Base-by-base conservation (phyloP, 164 flowering plant species). In the Berberis vulgaris region DNA sequence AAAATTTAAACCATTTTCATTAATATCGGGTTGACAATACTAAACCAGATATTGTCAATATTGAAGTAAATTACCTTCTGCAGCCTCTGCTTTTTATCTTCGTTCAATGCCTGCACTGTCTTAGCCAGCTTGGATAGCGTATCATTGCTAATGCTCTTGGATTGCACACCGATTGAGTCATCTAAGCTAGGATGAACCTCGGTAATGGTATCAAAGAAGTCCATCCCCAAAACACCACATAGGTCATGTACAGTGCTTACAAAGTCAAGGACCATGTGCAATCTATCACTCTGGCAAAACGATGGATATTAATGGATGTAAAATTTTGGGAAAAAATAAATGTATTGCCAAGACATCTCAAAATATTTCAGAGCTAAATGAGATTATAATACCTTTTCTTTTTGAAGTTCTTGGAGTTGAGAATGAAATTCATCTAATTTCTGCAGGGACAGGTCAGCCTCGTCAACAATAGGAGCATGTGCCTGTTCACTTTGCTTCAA, bases 351-450 rank as follows among this genome's bases (percentile, higher is more conserved):
- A 26, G 26, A 26, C 26, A 26, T 26, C 38, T 3, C 13, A 4
- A 60, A 60, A 43, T 43, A 41, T 12, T 57, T 8, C 0, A 55
- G n/a, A 62, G 11, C 46, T 40, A 62, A 49, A 9, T 4, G 12
- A 42, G 41, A 56, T 1, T 9, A 57, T 40, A 26, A 5, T 58
- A 94, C 99, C 97, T 94, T 94, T 73, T 94, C 97, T 59, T 83
- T 89, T 58, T 94, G 95, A 74, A 94, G 97, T 57, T 91, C 93
- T 72, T 85, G 89, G 6, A 91, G 91, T 59, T 87, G 89, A 60
- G 79, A 69, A 41, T 89, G 88, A 71, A 77, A 91, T 69, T 87
- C 95, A 69, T 94, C 95, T 7, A 91, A 72, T 74, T 83, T 91
- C 73, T 86, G 85, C 69, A 86, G 66, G 45, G 99, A 79, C 11